Base-by-base conservation (phyloP, 1,284 basidiomycete species). In the Tremellales sp. region DNA sequence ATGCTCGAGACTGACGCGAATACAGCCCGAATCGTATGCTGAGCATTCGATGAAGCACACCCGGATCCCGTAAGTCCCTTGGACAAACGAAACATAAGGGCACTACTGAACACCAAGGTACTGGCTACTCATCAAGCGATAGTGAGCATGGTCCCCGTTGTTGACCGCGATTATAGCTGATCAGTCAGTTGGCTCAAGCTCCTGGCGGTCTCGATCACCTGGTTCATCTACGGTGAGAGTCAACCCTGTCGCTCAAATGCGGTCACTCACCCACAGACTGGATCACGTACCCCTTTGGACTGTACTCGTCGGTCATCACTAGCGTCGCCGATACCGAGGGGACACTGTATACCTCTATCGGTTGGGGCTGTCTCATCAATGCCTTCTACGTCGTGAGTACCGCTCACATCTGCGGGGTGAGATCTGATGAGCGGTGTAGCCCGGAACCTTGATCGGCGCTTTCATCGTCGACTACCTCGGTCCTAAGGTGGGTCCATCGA, bases 71-170 rank as follows among this genome's bases (percentile, higher is more conserved):
- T 58, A 47, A 57, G 55, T 54, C 13, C 13, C 15, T 10, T 42
- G 8, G 12, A 42, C 40, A 13, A 25, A 13, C 19, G 13, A 40
- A 21, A 2, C 21, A 13, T 26, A 15, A 12, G n/a, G 12, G 11
- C 11, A 4, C 3, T 21, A 4, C 23, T 50, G 8, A 17, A n/a
- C 17, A 13, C 17, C 36, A 44, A 84, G 88, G 0, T 94, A 93
- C 70, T 60, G 74, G 67, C 79, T 97, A 31, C 80, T 94, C 60
- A 60, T 96, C 49, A 84, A 81, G 63, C 83, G 87, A 33, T 97
- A 97, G 70, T 87, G 89, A 46, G 52, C 52, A 4, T 22, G 15
- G 17, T 6, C 53, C 85, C 15, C 80, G 83, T 15, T 90, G 87
- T 37, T n/a, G 11, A 31, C 21, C 31, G 19, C 45, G 35, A 25